These are phyloP conservation scores for Ajuga reptans DNA, from an alignment of 305 asterid genomes.

Conservation along the genomic window DNA sequence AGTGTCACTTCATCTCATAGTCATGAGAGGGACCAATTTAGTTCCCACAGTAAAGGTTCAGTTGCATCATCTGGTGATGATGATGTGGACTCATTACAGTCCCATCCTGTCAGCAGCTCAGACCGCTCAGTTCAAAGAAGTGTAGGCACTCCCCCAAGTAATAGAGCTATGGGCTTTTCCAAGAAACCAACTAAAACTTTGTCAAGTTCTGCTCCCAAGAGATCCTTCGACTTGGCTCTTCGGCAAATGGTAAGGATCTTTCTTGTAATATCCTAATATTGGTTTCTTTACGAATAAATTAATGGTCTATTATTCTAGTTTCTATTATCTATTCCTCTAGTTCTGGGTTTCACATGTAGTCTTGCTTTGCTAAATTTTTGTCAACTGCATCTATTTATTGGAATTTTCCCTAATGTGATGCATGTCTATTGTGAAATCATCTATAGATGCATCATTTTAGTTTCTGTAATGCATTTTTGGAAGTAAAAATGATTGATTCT, in stretches of 20 bases:
- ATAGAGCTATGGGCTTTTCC: constrained; percentile 43
- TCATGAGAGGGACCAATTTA: constrained; percentile 57
- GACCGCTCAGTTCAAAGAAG: constrained; percentile 52
- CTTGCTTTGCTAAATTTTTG: constrained; percentile 12
- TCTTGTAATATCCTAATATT: constrained; percentile 18
- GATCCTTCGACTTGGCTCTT: constrained; percentile 80
- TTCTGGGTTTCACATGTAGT: constrained; percentile 1
- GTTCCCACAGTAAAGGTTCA: constrained; percentile 71
- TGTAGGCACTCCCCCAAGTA: constrained; percentile 37
- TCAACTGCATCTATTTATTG: constrained; percentile 1
- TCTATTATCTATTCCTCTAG: constrained; percentile 12
- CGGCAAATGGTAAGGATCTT: constrained; percentile 66
- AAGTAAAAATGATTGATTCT: background rate
- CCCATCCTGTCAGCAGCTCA: constrained; percentile 47
- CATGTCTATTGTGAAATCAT: background rate
- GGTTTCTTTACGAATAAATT: background rate
- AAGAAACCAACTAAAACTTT: constrained; percentile 54
- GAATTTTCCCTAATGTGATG: constrained; percentile 6
- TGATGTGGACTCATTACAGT: constrained; percentile 68
- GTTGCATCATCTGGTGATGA: constrained; percentile 92
- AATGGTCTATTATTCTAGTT: constrained; percentile 9
- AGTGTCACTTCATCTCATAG: constrained; percentile 61
- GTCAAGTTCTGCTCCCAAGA: constrained; percentile 81
- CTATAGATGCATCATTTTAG: background rate
- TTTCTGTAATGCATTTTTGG: background rate